Base-by-base conservation (phyloP, 352 stramenopile species). In the Pythium aquatile region DNA sequence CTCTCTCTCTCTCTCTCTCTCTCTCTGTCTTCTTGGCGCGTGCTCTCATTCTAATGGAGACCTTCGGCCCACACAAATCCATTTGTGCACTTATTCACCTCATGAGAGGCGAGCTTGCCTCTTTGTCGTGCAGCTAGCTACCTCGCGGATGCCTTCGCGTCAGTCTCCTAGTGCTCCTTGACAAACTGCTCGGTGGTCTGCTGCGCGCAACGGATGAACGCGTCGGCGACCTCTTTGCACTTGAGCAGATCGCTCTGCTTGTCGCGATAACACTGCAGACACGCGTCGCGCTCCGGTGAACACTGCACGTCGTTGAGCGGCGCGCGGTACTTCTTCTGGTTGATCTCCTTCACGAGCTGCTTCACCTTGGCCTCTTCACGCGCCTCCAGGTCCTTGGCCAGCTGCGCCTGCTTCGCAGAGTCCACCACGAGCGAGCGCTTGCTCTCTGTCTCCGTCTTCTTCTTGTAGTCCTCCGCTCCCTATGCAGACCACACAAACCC, bases 211-310 rank as follows among this genome's bases (percentile, higher is more conserved):
- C 77, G 84, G 52, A 91, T 74, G 55, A 95, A 95, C 59, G 86
- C 86, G 59, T 95, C 86, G 49, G 86, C 83, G 62, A 95, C 81
- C 73, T 95, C 79, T 77, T 91, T 90, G 78, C 86, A 95, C 67
- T 86, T 75, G 58, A 95, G 81, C 46, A 95, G 65, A 72, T 93
- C 73, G 64, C 73, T 83, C 66, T 85, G 73, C 68, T 90, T 82
- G 77, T 91, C 81, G 79, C 77, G 81, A 87, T 95, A 95, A 74
- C 86, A 95, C 70, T 93, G 74, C 75, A 95, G 79, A 57, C 83
- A 93, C 57, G 83, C 81, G 37, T 93, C 79, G 16, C 84, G 84
- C 70, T 93, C 86, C 14, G 74, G 20, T 51, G 84, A 81, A 72
- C 86, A 95, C 75, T 93, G 81, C 55, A 95, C 86, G 58, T 91